These are phyloP conservation scores for Helotiales sp. DNA, from an alignment of 2,329 filamentous ascomycete genomes.

Conservation along the genomic window DNA sequence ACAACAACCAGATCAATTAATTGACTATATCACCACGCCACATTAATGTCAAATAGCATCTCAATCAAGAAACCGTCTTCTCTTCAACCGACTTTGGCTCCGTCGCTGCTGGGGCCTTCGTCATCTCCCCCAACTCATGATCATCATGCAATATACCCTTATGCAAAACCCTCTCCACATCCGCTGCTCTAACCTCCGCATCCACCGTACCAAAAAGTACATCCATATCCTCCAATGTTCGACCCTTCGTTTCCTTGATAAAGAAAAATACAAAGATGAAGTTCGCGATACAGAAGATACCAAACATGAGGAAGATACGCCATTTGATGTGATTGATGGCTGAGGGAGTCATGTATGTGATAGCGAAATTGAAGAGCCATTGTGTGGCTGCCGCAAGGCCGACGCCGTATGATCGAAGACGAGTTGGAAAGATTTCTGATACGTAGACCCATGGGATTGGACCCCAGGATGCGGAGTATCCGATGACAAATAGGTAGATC, in stretches of 20 bases:
- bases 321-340: slow-evolving; percentile 23
- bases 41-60: not conserved
- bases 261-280: slow-evolving; percentile 1
- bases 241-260: slow-evolving; percentile 10
- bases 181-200: not conserved
- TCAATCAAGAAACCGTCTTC: not conserved
- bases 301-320: slow-evolving; percentile 26
- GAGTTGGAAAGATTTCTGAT: slow-evolving; percentile 61
- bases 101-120: not conserved
- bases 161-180: slow-evolving; percentile 2
- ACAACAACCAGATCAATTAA: too few species aligned
- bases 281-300: not conserved
- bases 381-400: slow-evolving; percentile 9
- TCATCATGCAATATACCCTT: not conserved
- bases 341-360: slow-evolving; percentile 46
- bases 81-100: not conserved
- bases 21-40: too few species aligned
- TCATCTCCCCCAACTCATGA: not conserved
- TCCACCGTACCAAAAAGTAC: slow-evolving; percentile 12
- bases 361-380: slow-evolving; percentile 72
- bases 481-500: slow-evolving; percentile 66
- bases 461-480: slow-evolving; percentile 42
- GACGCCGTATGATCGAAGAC: slow-evolving; percentile 10
- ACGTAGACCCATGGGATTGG: slow-evolving; percentile 71
- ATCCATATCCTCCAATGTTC: slow-evolving; percentile 13